Evolutionary conservation across 108 stramenopile genomes (phyloP).

Genomic region (Aurantiochytrium sp.): DNA sequence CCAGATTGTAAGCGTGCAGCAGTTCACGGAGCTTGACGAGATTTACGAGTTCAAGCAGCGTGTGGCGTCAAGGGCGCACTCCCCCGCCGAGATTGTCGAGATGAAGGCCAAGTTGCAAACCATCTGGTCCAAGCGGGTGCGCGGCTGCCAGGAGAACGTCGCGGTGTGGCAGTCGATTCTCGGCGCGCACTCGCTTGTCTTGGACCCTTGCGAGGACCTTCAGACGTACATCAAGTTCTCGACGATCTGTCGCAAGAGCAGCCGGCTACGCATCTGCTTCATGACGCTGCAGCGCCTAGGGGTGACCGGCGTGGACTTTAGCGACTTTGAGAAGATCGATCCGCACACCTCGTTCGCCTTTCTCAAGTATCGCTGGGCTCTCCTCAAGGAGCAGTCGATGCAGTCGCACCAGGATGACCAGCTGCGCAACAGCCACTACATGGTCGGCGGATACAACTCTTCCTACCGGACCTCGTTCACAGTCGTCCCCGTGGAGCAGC

Average conservation of each 20-base stretch:
- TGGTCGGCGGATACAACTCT: background rate
- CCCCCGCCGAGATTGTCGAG: background rate
- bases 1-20: conserved; percentile 86
- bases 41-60: conserved; percentile 76
- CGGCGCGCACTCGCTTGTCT: conserved; percentile 76
- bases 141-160: conserved; percentile 75
- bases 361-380: conserved; percentile 82
- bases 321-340: background rate
- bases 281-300: conserved; percentile 62
- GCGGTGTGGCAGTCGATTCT: conserved; percentile 76
- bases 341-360: conserved; percentile 70
- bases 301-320: background rate
- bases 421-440: background rate
- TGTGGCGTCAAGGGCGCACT: conserved; percentile 44
- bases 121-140: conserved; percentile 75
- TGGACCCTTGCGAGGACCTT: conserved; percentile 80
- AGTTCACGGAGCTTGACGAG: conserved; percentile 77
- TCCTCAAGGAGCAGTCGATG: conserved; percentile 4
- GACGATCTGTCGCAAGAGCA: conserved; percentile 78
- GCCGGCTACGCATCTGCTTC: conserved; percentile 72
- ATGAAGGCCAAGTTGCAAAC: conserved; percentile 47
- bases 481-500: background rate
- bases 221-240: conserved; percentile 85
- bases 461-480: background rate
- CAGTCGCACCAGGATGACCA: background rate